Conservation (phyloP, 805 yeast genomes). For the Wickerhamiella sorbophila region DNA sequence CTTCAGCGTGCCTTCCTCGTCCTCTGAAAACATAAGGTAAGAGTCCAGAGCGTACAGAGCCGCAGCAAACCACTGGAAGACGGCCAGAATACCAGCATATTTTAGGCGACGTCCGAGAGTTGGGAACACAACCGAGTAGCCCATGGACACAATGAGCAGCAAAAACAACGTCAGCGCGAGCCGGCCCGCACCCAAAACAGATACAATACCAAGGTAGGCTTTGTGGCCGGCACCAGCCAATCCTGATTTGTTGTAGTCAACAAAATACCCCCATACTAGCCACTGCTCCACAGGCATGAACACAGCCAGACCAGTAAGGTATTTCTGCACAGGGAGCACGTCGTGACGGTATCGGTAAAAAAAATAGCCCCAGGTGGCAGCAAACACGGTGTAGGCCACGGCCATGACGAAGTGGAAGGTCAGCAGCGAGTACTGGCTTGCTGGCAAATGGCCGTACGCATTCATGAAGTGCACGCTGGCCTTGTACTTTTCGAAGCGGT, state of each 20-base stretch:
- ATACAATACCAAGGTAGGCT: conserved; percentile 61
- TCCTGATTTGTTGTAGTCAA: conserved; percentile 55
- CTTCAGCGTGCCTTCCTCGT: conserved; percentile 31
- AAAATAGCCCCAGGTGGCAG: conserved; percentile 73
- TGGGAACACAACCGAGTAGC: conserved; percentile 89
- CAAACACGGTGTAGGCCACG: conserved; percentile 63
- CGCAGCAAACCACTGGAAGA: conserved; percentile 40
- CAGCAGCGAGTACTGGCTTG: conserved; percentile 79
- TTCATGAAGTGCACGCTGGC: conserved; percentile 76
- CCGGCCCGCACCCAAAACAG: conserved; percentile 66
- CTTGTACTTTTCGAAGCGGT: conserved; percentile 32
- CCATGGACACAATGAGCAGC: conserved; percentile 70
- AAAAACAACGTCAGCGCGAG: conserved; percentile 80
- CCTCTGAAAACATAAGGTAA: conserved; percentile 36
- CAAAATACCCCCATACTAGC: conserved; percentile 84
- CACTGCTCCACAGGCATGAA: conserved; percentile 75
- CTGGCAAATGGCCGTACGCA: conserved; percentile 81
- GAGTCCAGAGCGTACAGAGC: conserved; percentile 40
- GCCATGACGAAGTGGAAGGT: conserved; percentile 81
- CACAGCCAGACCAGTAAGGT: conserved; percentile 71
- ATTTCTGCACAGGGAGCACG: conserved; percentile 77
- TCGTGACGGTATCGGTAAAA: conserved; percentile 77
- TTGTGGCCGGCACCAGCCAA: conserved; percentile 38
- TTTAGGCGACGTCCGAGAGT: conserved; percentile 71
- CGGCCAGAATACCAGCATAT: conserved; percentile 47